Evolutionary conservation across 805 yeast species (phyloP), one percentile per base, ranked within the genome.

Genomic region (Jamesozyma jinghongensis): DNA sequence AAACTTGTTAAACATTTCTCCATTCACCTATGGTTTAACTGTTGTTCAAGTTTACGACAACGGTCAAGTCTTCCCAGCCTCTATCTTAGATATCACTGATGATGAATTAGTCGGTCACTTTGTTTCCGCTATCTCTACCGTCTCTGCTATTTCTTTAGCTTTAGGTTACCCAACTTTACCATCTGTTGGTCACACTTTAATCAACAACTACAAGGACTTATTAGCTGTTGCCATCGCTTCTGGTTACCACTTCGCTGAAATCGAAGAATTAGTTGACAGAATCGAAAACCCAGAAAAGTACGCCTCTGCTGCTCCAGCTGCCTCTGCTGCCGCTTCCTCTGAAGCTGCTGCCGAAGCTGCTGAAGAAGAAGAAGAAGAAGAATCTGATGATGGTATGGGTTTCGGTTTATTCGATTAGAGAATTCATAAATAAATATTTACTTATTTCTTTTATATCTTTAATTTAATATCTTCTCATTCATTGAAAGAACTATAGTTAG

Each of bases 211-310:
- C 94, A 92, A 92, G 94, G 83, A 90, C 78, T 79, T 92, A 67
- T 78, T 92, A 71, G 95, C 97, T 65, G 79, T 92, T 66, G 94
- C 98, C 55, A 77, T 92, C 74, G 98, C 96, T 67, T 81, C 97
- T 66, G 96, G 92, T 71, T 92, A 88, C 85, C 84, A 96, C 67
- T 92, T 82, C 77, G 97, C 94, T 75, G 97, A 95, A 72, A 85
- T 95, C 59, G 99, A 88, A 79, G 88, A 90, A 58, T 81, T 92
- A 77, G 86, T 86, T 84, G 99, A 92, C 84, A 85, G 97, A 77
- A 77, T 92, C 65, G 97, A 95, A 71, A 90, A 92, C 94, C 99
- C 99, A 71, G 97, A 92, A 54, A 95, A 95, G 71, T 92, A 90
- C 75, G 98, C 97, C 68, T 82, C 97, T 65, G 94, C 96, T 74